Evolutionary conservation across 2,329 filamentous ascomycete species (phyloP).

Genomic region (Ophiognomonia clavigignenti-juglandacearum): DNA sequence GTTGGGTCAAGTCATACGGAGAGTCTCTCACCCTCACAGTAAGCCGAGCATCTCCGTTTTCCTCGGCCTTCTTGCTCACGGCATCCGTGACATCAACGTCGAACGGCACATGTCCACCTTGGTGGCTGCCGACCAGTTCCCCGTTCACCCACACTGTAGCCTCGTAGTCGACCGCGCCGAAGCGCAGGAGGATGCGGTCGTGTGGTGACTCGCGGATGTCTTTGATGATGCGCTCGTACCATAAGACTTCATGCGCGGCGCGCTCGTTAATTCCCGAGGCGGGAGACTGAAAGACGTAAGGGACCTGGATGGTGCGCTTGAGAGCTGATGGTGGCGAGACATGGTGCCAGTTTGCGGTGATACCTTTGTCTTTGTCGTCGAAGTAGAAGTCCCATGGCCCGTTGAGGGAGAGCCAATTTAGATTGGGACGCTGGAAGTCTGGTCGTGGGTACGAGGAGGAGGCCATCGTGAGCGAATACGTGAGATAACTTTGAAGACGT

Average conservation of each 20-base stretch:
- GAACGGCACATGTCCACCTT: constrained; percentile 55
- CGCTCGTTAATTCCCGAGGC: constrained; percentile 59
- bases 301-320: constrained; percentile 54
- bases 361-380: constrained; percentile 58
- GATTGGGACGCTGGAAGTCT: constrained; percentile 52
- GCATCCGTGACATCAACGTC: constrained; percentile 54
- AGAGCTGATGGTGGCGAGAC: constrained; percentile 42
- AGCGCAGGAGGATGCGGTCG: constrained; percentile 45
- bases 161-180: constrained; percentile 59
- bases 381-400: constrained; percentile 61
- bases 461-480: constrained; percentile 7
- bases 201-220: constrained; percentile 42
- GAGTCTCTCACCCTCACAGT: constrained; percentile 59
- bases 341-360: constrained; percentile 48
- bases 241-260: constrained; percentile 61
- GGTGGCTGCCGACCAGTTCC: constrained; percentile 46
- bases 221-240: constrained; percentile 54
- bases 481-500: neutral
- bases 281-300: constrained; percentile 60
- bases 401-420: constrained; percentile 57
- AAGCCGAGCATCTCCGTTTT: constrained; percentile 33
- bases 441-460: constrained; percentile 52
- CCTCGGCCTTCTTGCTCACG: constrained; percentile 22
- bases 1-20: constrained; percentile 59
- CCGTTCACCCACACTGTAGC: constrained; percentile 54